Base-by-base conservation (phyloP, 1,284 basidiomycete genomes). In the Veloboletus limbatus region DNA sequence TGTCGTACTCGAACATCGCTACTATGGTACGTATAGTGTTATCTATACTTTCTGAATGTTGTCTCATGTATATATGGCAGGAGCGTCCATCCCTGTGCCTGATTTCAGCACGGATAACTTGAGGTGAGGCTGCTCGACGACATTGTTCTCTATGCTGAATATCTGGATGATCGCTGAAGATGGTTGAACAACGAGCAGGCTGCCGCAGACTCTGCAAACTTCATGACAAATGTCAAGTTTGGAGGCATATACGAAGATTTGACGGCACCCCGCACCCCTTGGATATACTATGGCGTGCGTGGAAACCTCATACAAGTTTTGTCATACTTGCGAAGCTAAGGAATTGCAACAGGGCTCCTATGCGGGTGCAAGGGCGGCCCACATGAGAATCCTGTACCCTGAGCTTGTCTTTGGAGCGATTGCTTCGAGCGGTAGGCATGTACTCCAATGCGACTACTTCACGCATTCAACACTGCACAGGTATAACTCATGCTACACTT, bases 241-340 rank as follows among this genome's bases (percentile, higher is more conserved):
- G 68, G 77, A 1, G 85, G 85, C 0, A 78, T 95, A 21, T 71
- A 82, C 4, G 79, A 87, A 48, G 76, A 86, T 52, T 58, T 91
- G 47, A 83, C 84, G 3, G 79, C 84, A 5, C 81, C 78, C 4
- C 73, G 67, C 25, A 85, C 86, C 1, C 89, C 92, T 2, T 96
- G 94, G 88, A 92, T 98, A 53, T 96, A 96, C 67, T 97, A 97
- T 58, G 95, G 96, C 22, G 92, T 85, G 66, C n/a, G 72, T 60
- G 9, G n/a, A 14, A n/a, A n/a, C 16, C n/a, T 30, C 25, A 27
- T 10, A 5, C 17, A 10, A 16, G 16, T n/a, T 27, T 18, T 27
- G 8, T 18, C 11, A 4, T 33, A 8, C 33, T 18, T 40, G 13
- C 2, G 17, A 28, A 43, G 25, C 33, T 53, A 22, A 51, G 2